Percentiles rank a stretch among this genome's conserved stretches.
Evolutionary conservation across 164 flowering plant genomes (phyloP).

Genomic region (Paratinospora sagittata): DNA sequence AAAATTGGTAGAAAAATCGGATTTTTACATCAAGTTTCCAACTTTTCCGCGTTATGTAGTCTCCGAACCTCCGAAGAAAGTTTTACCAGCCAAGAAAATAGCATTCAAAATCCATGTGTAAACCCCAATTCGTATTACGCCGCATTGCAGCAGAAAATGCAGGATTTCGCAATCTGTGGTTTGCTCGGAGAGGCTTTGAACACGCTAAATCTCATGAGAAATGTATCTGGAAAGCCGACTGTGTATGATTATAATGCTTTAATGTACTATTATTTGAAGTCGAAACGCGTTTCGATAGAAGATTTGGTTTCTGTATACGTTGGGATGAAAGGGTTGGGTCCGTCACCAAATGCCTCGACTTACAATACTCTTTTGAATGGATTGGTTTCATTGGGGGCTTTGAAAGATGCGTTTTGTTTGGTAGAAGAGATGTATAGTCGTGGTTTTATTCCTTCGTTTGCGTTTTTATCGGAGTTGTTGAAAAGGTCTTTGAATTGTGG

Average conservation of each 20-base stretch:
- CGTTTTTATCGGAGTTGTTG: conserved; percentile 23
- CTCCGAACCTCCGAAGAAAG: conserved; percentile 11
- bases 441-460: conserved; percentile 41
- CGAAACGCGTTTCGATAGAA: conserved; percentile 16
- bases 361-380: conserved; percentile 41
- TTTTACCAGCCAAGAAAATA: neutral
- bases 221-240: conserved; percentile 30
- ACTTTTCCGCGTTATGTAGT: conserved; percentile 7
- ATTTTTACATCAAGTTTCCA: neutral
- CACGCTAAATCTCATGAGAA: conserved; percentile 28
- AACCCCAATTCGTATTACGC: neutral
- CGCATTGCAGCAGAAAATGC: conserved; percentile 21
- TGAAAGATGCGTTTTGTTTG: conserved; percentile 22
- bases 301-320: conserved; percentile 23
- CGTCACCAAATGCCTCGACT: conserved; percentile 34
- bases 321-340: conserved; percentile 38
- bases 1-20: conserved; percentile 11
- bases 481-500: conserved; percentile 24
- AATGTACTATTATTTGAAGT: conserved; percentile 32
- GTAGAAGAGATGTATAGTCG: conserved; percentile 31
- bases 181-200: conserved; percentile 24
- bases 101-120: neutral
- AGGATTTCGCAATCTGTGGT: conserved; percentile 29
- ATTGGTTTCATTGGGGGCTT: conserved; percentile 19
- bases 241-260: conserved; percentile 42